These are phyloP conservation scores for Myxozyma neglecta DNA, from an alignment of 805 yeast species.

Conservation along the genomic window DNA sequence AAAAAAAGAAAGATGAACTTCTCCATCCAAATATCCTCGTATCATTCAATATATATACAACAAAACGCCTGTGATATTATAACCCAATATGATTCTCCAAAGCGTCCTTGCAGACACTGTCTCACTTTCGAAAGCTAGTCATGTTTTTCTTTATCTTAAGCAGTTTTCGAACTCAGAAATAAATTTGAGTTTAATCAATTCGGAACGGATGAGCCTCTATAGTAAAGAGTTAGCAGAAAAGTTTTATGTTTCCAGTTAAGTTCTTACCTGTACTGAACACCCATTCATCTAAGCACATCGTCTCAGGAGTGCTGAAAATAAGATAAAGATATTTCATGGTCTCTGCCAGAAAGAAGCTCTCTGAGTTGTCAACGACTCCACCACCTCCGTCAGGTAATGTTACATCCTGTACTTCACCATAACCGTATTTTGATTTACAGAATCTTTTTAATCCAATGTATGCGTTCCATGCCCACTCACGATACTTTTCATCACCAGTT, in stretches of 20 bases:
- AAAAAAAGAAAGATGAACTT: too few relatives aligned
- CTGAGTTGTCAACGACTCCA: constrained; percentile 40
- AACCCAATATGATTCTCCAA: too few relatives aligned
- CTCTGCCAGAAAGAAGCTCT: constrained; percentile 55
- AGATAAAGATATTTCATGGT: constrained; percentile 54
- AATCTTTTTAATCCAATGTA: constrained; percentile 41
- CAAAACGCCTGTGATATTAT: too few relatives aligned
- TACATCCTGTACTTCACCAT: constrained; percentile 43
- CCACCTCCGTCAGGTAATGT: constrained; percentile 34
- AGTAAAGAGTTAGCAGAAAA: constrained; percentile 38
- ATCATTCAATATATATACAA: too few relatives aligned
- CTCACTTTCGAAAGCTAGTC: too few relatives aligned
- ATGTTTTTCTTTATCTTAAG: too few relatives aligned
- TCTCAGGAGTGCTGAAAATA: constrained; percentile 45
- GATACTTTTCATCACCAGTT: constrained; percentile 53
- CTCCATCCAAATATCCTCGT: too few relatives aligned
- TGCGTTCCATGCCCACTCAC: constrained; percentile 48
- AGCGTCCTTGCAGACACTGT: too few relatives aligned
- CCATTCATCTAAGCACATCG: constrained; percentile 47
- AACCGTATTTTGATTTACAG: constrained; percentile 38
- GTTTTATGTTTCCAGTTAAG: not conserved
- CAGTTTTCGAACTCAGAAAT: too few relatives aligned
- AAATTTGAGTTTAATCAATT: too few relatives aligned
- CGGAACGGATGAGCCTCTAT: constrained; percentile 51
- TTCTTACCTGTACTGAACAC: constrained; percentile 40